These are phyloP conservation scores for Hemisphaericaspora subhashii DNA, from an alignment of 1,139 yeast species.

Conservation along the genomic window DNA sequence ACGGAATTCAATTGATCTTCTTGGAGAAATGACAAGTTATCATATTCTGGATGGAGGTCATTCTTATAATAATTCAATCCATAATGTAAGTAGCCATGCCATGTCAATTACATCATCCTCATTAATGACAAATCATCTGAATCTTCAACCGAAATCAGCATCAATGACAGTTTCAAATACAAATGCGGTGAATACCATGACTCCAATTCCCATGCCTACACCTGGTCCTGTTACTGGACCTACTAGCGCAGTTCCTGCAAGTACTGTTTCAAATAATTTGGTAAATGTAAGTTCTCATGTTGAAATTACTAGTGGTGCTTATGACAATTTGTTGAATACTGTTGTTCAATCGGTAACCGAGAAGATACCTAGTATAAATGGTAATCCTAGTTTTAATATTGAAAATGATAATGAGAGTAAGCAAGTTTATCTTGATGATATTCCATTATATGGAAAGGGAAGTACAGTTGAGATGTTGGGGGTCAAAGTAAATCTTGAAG, in stretches of 20 bases:
- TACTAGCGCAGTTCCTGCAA: conserved; percentile 17
- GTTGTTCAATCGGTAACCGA: conserved; percentile 21
- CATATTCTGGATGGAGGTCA: conserved; percentile 41
- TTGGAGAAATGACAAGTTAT: conserved; percentile 37
- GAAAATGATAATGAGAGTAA: conserved; percentile 15
- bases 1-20: conserved; percentile 34
- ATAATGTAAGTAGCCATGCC: conserved; percentile 11
- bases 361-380: conserved; percentile 2
- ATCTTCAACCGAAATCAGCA: conserved; percentile 8
- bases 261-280: conserved; percentile 11
- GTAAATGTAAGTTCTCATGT: conserved; percentile 15
- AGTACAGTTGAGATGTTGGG: conserved; percentile 41
- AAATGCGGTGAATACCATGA: conserved; percentile 16
- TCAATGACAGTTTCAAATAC: conserved; percentile 13
- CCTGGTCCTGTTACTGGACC: conserved; percentile 19
- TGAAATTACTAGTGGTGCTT: conserved; percentile 31
- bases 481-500: conserved; percentile 26
- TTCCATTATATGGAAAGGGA: conserved; percentile 41
- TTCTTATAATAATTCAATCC: conserved; percentile 21
- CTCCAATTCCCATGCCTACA: conserved; percentile 23
- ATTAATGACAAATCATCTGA: conserved; percentile 5
- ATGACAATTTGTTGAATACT: conserved; percentile 31
- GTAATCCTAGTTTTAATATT: conserved; percentile 1
- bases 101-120: conserved; percentile 9
- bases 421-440: conserved; percentile 37